Percentiles rank a stretch among this genome's conserved stretches.
Evolutionary conservation across 1,284 basidiomycete species (phyloP).

Genomic region (Microbotryum intermedium): DNA sequence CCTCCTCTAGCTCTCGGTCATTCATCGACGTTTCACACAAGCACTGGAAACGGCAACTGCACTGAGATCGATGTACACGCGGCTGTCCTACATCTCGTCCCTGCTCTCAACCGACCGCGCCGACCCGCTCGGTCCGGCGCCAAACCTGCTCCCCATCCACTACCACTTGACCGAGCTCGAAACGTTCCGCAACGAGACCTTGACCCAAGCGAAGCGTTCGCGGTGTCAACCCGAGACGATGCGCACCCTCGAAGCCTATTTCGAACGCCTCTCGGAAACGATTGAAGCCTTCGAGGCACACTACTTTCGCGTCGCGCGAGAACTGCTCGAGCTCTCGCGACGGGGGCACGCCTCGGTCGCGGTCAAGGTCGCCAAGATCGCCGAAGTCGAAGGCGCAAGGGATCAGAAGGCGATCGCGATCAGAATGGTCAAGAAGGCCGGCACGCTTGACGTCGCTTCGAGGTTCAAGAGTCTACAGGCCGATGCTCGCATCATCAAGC

Average conservation of each 20-base stretch:
- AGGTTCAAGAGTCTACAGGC: constrained; percentile 88
- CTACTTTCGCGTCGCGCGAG: constrained; percentile 65
- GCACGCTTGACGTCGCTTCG: constrained; percentile 75
- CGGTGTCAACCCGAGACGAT: constrained; percentile 6
- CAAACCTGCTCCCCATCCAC: constrained; percentile 82
- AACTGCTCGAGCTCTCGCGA: constrained; percentile 70
- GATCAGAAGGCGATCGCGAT: constrained; percentile 95
- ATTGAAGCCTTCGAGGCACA: constrained; percentile 81
- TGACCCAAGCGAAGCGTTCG: constrained; percentile 76
- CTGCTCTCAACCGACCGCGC: constrained; percentile 65
- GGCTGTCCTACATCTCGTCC: constrained; percentile 67
- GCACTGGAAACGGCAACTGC: constrained; percentile 93
- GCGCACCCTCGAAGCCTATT: constrained; percentile 61
- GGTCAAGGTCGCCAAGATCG: constrained; percentile 85
- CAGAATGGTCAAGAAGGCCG: constrained; percentile 84
- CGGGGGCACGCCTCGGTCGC: constrained; percentile 73
- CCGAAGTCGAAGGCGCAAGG: constrained; percentile 83
- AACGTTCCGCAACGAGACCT: constrained; percentile 82
- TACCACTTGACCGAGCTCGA: constrained; percentile 83
- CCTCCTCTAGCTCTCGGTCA: constrained; percentile 67
- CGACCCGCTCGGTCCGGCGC: constrained; percentile 68
- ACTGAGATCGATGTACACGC: constrained; percentile 76
- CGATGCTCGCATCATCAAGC: constrained; percentile 86
- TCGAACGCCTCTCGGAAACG: constrained; percentile 69
- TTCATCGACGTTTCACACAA: constrained; percentile 89